Base-by-base conservation (phyloP, 2,329 filamentous ascomycete species). In the Ascochyta lentis region DNA sequence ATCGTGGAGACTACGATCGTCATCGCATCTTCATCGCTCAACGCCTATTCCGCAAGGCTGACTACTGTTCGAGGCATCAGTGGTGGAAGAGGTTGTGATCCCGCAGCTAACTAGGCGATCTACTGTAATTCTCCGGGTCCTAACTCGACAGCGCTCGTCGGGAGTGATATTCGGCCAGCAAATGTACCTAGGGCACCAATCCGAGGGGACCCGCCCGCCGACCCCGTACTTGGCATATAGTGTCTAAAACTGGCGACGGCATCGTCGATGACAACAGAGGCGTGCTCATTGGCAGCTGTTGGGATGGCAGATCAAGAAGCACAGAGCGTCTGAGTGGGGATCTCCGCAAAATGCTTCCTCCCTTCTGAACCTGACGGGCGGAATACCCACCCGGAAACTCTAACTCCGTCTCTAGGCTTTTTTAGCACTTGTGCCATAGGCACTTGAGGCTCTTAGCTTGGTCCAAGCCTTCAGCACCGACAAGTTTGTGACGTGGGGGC, bases 251-350 rank as follows among this genome's bases (percentile, higher is more conserved):
- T 22, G 27, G 34, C 12, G 22, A 40, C 12, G n/a, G 8, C 12
- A 46, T 47, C 35, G 53, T 42, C 53, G 45, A 50, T 50, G 53
- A 55, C 46, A 55, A 55, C 34, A 40, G 22, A 27, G 22, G 23
- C 41, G 23, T 40, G 16, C 35, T 38, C 31, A 50, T 46, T 55
- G 34, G 53, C 40, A 41, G 29, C 27, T 41, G 33, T n/a, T 23
- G 33, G 12, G 8, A 23, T n/a, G 34, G 29, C 40, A 10, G 22
- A 15, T 37, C n/a, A 3, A 26, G 26, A 29, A 10, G 38, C 22
- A 40, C 38, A 44, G 37, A 34, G 24, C 40, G 8, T 16, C 38
- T 24, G 4, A 35, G 29, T 34, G 38, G 31, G 34, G 41, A 23
- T 27, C 39, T 46, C 46, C 27, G 33, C 37, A 42, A 19, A 12